These are phyloP conservation scores for Gossypium australe DNA, from an alignment of 345 rosid species.

Conservation along the genomic window DNA sequence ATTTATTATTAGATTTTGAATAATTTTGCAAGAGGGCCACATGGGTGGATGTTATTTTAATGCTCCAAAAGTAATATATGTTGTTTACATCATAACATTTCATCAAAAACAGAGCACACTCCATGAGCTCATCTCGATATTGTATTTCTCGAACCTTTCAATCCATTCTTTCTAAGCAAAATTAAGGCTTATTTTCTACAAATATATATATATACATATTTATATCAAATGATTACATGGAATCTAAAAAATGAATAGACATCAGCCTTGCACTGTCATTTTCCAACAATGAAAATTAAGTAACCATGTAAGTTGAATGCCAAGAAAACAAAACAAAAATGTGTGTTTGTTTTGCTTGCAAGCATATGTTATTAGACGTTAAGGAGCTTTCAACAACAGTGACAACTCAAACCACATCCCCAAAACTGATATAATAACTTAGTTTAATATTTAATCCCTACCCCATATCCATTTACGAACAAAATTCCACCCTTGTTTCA, in stretches of 20 bases:
- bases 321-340: neutral
- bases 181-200: too few relatives aligned
- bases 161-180: too few relatives aligned
- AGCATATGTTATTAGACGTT: slow-evolving; percentile 7
- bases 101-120: too few relatives aligned
- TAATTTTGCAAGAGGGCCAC: slow-evolving; percentile 13
- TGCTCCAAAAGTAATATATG: too few relatives aligned
- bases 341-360: neutral
- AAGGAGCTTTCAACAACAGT: slow-evolving; percentile 23
- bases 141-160: too few relatives aligned
- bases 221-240: too few relatives aligned
- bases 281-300: neutral
- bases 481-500: neutral
- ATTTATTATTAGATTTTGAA: neutral
- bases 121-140: too few relatives aligned
- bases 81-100: too few relatives aligned
- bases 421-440: neutral
- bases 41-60: neutral
- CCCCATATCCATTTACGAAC: neutral
- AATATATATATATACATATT: too few relatives aligned
- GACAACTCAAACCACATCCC: slow-evolving; percentile 15
- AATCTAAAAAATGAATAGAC: too few relatives aligned
- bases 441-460: neutral
- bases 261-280: neutral
- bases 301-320: neutral